Percentiles rank a stretch among this genome's conserved stretches.
Conservation (phyloP, 805 yeast species). For the Cyberlindnera mrakii region DNA sequence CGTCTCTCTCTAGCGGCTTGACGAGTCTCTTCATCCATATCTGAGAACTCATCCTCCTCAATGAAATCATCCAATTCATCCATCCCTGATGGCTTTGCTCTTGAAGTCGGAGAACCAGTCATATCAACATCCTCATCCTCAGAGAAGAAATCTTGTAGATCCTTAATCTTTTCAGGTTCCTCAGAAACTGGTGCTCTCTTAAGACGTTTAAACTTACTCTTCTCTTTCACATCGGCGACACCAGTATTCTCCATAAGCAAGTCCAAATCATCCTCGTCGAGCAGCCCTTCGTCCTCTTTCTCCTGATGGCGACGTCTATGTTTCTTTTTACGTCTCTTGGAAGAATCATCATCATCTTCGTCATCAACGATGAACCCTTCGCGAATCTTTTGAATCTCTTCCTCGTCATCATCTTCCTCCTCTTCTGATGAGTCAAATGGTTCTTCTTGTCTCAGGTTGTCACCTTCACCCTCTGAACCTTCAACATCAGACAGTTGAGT, state of each 20-base stretch:
- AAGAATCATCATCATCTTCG: slow-evolving; percentile 63
- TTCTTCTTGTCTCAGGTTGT: slow-evolving; percentile 28
- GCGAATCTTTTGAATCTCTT: slow-evolving; percentile 73
- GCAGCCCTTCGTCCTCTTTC: slow-evolving; percentile 53
- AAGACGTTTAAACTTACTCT: slow-evolving; percentile 67
- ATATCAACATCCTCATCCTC: slow-evolving; percentile 32
- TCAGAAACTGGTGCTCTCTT: slow-evolving; percentile 60
- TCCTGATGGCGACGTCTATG: slow-evolving; percentile 28
- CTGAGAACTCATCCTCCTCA: slow-evolving; percentile 95
- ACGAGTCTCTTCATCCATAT: slow-evolving; percentile 65
- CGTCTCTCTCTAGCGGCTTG: slow-evolving; percentile 40
- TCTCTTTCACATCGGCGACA: slow-evolving; percentile 31
- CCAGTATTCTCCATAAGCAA: slow-evolving; percentile 88
- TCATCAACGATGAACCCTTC: slow-evolving; percentile 95
- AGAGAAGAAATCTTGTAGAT: slow-evolving; percentile 35
- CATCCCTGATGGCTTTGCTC: slow-evolving; percentile 26
- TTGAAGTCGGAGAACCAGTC: slow-evolving; percentile 4
- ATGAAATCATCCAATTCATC: slow-evolving; percentile 96
- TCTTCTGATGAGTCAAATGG: slow-evolving; percentile 77
- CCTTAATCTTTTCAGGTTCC: slow-evolving; percentile 29
- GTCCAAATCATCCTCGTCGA: slow-evolving; percentile 95
- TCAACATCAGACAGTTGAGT: slow-evolving; percentile 20
- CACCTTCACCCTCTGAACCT: slow-evolving; percentile 33
- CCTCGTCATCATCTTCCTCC: slow-evolving; percentile 89
- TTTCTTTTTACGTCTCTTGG: slow-evolving; percentile 33